These are phyloP conservation scores for Globisporangium echinulatum DNA, from an alignment of 352 stramenopile genomes.

Conservation along the genomic window DNA sequence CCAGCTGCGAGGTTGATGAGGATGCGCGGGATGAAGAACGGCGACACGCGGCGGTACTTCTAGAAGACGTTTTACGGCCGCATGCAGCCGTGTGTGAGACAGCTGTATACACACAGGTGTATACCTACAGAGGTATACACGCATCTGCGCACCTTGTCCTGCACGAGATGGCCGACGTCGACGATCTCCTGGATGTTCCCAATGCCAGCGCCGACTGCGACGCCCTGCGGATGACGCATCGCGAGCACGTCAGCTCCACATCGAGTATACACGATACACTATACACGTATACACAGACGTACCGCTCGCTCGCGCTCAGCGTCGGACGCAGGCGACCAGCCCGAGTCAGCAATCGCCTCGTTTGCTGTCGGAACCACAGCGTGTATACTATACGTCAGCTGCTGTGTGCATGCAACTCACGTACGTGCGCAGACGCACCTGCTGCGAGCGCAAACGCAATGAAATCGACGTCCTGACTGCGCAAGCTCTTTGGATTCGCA, in stretches of 20 bases:
- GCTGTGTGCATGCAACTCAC: no score
- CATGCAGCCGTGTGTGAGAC: no score
- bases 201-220: constrained; percentile 81
- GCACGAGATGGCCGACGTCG: constrained; percentile 57
- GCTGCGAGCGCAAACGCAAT: constrained; percentile 82
- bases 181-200: constrained; percentile 85
- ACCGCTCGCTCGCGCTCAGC: constrained; percentile 63
- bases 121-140: no score
- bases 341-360: constrained; percentile 76
- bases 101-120: no score
- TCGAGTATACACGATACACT: no score
- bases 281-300: not conserved
- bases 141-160: constrained; percentile 40
- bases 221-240: constrained; percentile 3
- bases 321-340: constrained; percentile 55
- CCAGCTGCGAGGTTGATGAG: constrained; percentile 92
- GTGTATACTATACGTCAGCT: not conserved
- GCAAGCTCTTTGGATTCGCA: constrained; percentile 59
- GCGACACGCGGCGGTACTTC: constrained; percentile 87
- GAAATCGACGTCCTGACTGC: constrained; percentile 78
- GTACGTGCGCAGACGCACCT: constrained; percentile 22
- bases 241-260: no score
- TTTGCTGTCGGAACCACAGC: constrained; percentile 28
- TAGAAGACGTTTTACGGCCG: constrained; percentile 7
- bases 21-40: constrained; percentile 92